Percentiles rank a stretch among this genome's conserved stretches.
Conservation (phyloP, 1,284 basidiomycete species). For the Sporisorium iseilematis-ciliati region DNA sequence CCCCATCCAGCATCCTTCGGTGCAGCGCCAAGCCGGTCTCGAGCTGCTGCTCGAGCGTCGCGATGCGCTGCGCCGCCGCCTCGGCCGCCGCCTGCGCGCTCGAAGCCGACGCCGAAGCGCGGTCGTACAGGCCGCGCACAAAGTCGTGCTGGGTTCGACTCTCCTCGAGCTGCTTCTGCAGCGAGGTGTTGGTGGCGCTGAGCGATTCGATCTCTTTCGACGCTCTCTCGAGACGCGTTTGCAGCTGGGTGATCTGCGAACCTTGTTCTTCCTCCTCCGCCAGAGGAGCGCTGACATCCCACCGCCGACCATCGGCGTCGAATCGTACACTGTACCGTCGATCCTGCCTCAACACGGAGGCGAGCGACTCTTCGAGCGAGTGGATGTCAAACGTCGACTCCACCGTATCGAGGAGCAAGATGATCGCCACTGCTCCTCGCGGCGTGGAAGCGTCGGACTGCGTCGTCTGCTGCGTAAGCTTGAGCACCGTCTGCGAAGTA, state of each 20-base stretch:
- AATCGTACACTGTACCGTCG: conserved; percentile 21
- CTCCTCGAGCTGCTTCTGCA: conserved; percentile 5
- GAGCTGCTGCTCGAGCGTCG: conserved; percentile 17
- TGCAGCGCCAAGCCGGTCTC: conserved; percentile 28
- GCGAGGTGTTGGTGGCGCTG: background rate
- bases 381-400: conserved; percentile 44
- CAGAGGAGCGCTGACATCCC: background rate
- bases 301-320: conserved; percentile 31
- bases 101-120: conserved; percentile 20
- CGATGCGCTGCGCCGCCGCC: background rate
- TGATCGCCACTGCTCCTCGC: conserved; percentile 9
- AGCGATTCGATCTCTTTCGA: conserved; percentile 17
- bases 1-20: background rate
- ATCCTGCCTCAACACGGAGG: conserved; percentile 20
- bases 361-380: conserved; percentile 38
- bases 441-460: background rate
- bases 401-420: conserved; percentile 32
- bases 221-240: conserved; percentile 2
- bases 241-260: conserved; percentile 4
- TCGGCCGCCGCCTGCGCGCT: background rate
- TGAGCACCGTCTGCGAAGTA: conserved; percentile 18
- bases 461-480: conserved; percentile 21
- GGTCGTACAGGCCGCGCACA: conserved; percentile 36
- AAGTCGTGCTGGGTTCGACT: conserved; percentile 35
- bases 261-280: background rate